phyloP scores from a whole-genome alignment of 805 yeast genomes.

The Nakazawaea wickerhamii region DNA sequence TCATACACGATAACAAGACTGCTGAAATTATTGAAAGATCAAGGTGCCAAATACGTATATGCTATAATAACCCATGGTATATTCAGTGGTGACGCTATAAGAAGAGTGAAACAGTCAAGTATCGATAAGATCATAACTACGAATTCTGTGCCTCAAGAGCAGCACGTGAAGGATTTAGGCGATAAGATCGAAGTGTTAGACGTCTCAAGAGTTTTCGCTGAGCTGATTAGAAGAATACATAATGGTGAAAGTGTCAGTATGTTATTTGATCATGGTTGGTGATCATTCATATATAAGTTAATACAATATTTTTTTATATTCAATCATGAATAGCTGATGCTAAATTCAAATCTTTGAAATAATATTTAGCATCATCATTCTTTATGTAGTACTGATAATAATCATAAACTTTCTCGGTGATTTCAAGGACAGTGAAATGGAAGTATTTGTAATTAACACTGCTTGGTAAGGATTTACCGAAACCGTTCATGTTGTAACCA shows the following conservation, averaged over 20 bases:
- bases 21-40: slow-evolving; percentile 84
- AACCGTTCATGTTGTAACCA: slow-evolving; percentile 27
- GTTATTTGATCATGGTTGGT: slow-evolving; percentile 83
- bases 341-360: neutral
- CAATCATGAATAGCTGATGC: slow-evolving; percentile 8
- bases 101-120: slow-evolving; percentile 56
- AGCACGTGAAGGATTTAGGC: slow-evolving; percentile 47
- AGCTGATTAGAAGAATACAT: slow-evolving; percentile 91
- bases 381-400: slow-evolving; percentile 16
- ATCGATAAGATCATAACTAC: slow-evolving; percentile 87
- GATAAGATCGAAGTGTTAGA: slow-evolving; percentile 76
- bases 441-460: slow-evolving; percentile 26
- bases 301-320: neutral
- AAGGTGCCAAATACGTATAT: slow-evolving; percentile 83
- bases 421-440: slow-evolving; percentile 23
- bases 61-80: slow-evolving; percentile 92
- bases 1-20: slow-evolving; percentile 90
- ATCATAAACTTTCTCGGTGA: slow-evolving; percentile 24
- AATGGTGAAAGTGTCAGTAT: slow-evolving; percentile 95
- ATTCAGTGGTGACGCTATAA: slow-evolving; percentile 86
- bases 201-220: slow-evolving; percentile 84
- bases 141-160: slow-evolving; percentile 83
- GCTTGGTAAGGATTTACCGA: slow-evolving; percentile 33
- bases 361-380: neutral
- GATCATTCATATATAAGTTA: slow-evolving; percentile 6